Evolutionary conservation across 2,329 filamentous ascomycete genomes (phyloP), one percentile per base, ranked within the genome.

Genomic region (Mollisia scopiformis): DNA sequence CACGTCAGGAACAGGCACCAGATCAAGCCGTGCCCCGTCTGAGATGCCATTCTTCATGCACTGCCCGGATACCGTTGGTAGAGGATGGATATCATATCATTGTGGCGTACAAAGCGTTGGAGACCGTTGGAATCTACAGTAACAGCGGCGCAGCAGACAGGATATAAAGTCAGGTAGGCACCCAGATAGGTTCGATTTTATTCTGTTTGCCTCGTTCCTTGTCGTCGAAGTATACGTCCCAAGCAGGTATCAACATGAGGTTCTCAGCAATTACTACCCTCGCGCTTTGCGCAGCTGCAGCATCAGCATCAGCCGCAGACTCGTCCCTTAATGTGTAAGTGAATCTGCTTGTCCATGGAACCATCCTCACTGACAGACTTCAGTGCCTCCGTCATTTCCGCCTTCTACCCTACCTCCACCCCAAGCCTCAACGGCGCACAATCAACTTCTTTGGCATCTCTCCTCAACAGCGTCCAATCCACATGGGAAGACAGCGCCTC

Each of bases 391-490:
- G 59, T 68, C 3, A 67, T 69, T 35, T 66, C 66, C 2, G 16
- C 39, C 0, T 69, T 66, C 62, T 68, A 62, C 57, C 57, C 62
- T 8, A 11, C 43, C 39, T 35, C 35, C 2, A 67, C 66, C 2
- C 67, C 66, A 8, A 47, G 46, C 3, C 43, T 71, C 61, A 52
- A 57, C 2, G 59, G 57, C 28, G 61, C 64, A 6, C 51, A 56
- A n/a, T 66, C 64, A 4, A 70, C 69, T 10, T 63, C 66, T 10
- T 61, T 71, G 6, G 68, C 67, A 16, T 43, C 33, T 0, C 63
- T 62, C 3, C 66, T 69, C 31, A 8, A 58, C 33, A 61, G 52
- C 49, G 55, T 67, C 13, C 35, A 67, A 39, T 47, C 58, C 13
- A 58, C 64, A 30, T 69, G 62, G 61, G n/a, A 41, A 16, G 53